These are phyloP conservation scores for Hordeum pubiflorum DNA, from an alignment of 202 grass and related monocot genomes.

Conservation along the genomic window DNA sequence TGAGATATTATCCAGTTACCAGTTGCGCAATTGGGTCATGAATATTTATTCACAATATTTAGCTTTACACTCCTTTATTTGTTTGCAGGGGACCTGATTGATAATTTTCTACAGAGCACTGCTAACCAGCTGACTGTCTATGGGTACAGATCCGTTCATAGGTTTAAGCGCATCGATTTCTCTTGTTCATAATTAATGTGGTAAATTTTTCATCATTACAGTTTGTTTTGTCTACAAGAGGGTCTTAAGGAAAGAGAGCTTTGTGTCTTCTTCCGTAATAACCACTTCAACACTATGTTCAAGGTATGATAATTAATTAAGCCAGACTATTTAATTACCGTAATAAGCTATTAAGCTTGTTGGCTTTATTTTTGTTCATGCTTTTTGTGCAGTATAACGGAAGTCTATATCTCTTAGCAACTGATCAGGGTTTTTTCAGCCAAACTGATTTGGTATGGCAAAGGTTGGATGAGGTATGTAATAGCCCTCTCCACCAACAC, in stretches of 20 bases:
- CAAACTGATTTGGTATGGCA: slow-evolving; percentile 99
- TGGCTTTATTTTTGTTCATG: background rate
- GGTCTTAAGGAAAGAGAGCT: slow-evolving; percentile 91
- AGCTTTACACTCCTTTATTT: slow-evolving; percentile 29
- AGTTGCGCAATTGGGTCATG: background rate
- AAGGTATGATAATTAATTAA: slow-evolving; percentile 53
- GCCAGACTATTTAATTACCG: slow-evolving; percentile 9
- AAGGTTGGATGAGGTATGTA: slow-evolving; percentile 90
- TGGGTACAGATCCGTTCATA: slow-evolving; percentile 46
- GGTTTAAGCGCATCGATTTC: background rate
- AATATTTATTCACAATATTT: slow-evolving; percentile 12
- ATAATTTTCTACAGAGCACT: slow-evolving; percentile 71
- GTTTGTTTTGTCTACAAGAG: slow-evolving; percentile 97
- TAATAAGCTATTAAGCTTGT: slow-evolving; percentile 8
- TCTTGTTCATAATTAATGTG: slow-evolving; percentile 19
- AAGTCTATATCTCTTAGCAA: slow-evolving; percentile 83
- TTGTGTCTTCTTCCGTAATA: slow-evolving; percentile 98
- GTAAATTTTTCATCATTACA: slow-evolving; percentile 34
- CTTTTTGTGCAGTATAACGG: slow-evolving; percentile 67
- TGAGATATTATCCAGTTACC: slow-evolving; percentile 36
- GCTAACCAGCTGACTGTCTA: slow-evolving; percentile 94
- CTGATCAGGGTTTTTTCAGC: slow-evolving; percentile 92
- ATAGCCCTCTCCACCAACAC: background rate
- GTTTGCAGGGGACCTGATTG: slow-evolving; percentile 77
- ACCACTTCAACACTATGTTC: slow-evolving; percentile 99